Conservation (phyloP, 1,139 yeast genomes). For the Candida frijolesensis region DNA sequence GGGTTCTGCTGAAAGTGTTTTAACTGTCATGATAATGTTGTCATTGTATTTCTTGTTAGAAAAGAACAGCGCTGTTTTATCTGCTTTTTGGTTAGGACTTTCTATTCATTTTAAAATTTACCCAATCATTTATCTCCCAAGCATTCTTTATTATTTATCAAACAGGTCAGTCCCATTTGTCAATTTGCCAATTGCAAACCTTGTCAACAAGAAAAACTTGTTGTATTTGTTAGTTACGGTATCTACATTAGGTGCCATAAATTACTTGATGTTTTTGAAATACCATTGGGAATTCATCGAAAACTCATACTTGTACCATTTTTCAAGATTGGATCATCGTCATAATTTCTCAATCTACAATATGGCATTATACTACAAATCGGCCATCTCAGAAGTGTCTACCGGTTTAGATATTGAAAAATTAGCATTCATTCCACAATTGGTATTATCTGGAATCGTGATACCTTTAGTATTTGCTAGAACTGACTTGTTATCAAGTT, state of each 20-base stretch:
- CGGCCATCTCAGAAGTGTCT: slow-evolving; percentile 32
- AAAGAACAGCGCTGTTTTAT: slow-evolving; percentile 32
- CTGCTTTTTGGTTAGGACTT: slow-evolving; percentile 73
- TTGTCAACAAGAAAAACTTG: slow-evolving; percentile 50
- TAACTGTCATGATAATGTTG: slow-evolving; percentile 75
- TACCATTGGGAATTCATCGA: slow-evolving; percentile 80
- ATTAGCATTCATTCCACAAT: slow-evolving; percentile 83
- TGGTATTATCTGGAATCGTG: slow-evolving; percentile 57
- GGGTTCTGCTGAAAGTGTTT: slow-evolving; percentile 89
- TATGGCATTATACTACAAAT: slow-evolving; percentile 67
- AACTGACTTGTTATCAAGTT: slow-evolving; percentile 57
- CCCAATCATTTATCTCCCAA: slow-evolving; percentile 80
- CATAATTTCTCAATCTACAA: slow-evolving; percentile 93
- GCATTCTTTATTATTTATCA: slow-evolving; percentile 41
- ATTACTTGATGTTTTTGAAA: slow-evolving; percentile 58
- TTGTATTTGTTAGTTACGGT: slow-evolving; percentile 42
- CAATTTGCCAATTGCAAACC: slow-evolving; percentile 31
- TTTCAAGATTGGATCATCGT: slow-evolving; percentile 84
- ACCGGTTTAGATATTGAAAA: slow-evolving; percentile 32
- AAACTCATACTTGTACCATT: slow-evolving; percentile 82
- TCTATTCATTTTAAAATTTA: slow-evolving; percentile 90
- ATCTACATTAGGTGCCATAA: slow-evolving; percentile 47
- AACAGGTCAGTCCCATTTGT: slow-evolving; percentile 22
- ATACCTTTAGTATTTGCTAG: slow-evolving; percentile 63
- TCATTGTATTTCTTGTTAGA: slow-evolving; percentile 50